Conservation (phyloP, 2,329 filamentous ascomycete species). For the Rhynchosporium secalis region DNA sequence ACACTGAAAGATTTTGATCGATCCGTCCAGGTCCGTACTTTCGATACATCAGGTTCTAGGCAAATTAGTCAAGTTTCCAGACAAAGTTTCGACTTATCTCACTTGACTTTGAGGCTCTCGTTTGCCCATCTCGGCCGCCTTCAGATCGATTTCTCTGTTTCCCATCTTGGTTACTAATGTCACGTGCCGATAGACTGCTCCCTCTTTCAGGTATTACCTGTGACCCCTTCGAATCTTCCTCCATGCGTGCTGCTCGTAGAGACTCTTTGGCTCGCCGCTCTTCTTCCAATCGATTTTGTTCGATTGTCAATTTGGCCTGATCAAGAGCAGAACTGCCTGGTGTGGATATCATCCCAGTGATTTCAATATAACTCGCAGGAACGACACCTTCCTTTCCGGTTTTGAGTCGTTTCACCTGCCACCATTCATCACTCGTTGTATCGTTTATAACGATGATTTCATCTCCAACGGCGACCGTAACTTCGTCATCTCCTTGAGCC, state of each 20-base stretch:
- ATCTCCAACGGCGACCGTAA: conserved; percentile 85
- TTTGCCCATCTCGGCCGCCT: conserved; percentile 59
- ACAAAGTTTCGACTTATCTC: conserved; percentile 43
- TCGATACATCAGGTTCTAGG: conserved; percentile 76
- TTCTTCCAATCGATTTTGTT: conserved; percentile 79
- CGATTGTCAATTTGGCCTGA: conserved; percentile 66
- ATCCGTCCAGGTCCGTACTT: conserved; percentile 92
- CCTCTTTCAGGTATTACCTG: conserved; percentile 82
- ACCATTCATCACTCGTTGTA: conserved; percentile 94
- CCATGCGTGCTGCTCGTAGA: conserved; percentile 58
- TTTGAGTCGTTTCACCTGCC: conserved; percentile 87
- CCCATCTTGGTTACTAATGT: conserved; percentile 65
- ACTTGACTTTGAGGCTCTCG: conserved; percentile 68
- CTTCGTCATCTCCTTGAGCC: conserved; percentile 95
- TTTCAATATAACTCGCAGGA: conserved; percentile 92
- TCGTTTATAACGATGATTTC: conserved; percentile 91
- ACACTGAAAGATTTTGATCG: conserved; percentile 95
- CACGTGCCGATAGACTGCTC: conserved; percentile 72
- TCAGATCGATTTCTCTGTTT: conserved; percentile 74
- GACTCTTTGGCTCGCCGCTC: conserved; percentile 80
- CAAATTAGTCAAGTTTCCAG: conserved; percentile 24
- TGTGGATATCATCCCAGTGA: conserved; percentile 64
- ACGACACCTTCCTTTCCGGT: conserved; percentile 96
- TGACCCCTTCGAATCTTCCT: conserved; percentile 58
- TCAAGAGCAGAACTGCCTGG: conserved; percentile 56